phyloP scores from a whole-genome alignment of 1,139 yeast species.

The Diutina catenulata region DNA sequence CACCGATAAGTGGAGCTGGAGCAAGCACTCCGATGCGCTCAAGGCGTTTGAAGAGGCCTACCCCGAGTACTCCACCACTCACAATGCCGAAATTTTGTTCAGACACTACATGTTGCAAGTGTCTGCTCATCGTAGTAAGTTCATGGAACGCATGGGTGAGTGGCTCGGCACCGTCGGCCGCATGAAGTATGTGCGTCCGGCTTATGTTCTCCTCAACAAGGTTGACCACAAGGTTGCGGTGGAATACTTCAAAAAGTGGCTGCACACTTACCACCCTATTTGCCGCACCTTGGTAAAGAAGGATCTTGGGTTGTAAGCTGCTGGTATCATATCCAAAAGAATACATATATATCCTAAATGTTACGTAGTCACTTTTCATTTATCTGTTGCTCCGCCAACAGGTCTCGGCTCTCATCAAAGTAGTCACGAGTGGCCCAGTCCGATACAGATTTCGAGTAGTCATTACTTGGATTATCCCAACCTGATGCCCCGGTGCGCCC shows the following conservation, averaged over 20 bases:
- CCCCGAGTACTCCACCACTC: slow-evolving; percentile 31
- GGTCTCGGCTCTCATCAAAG: slow-evolving; percentile 3
- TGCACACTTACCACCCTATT: slow-evolving; percentile 68
- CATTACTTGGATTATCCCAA: slow-evolving; percentile 30
- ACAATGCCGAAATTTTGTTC: slow-evolving; percentile 73
- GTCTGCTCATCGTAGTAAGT: slow-evolving; percentile 30
- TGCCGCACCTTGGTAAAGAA: slow-evolving; percentile 70
- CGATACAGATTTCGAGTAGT: background rate
- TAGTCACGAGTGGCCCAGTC: background rate
- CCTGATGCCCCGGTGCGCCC: slow-evolving; percentile 26
- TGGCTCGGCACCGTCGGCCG: slow-evolving; percentile 92
- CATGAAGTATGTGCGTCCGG: slow-evolving; percentile 91
- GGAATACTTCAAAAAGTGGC: slow-evolving; percentile 46
- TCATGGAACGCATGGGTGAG: slow-evolving; percentile 46
- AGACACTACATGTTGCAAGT: slow-evolving; percentile 64
- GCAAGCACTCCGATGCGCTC: slow-evolving; percentile 25
- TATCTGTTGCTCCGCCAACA: background rate
- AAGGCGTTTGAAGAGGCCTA: slow-evolving; percentile 33
- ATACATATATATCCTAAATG: too few relatives aligned
- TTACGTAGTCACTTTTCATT: too few relatives aligned
- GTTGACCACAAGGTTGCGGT: slow-evolving; percentile 61
- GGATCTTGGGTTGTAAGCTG: slow-evolving; percentile 40
- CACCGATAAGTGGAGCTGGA: slow-evolving; percentile 23
- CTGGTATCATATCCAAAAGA: too few relatives aligned
- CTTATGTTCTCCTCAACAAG: slow-evolving; percentile 50